Conservation (phyloP, 176 grass and related monocot genomes). For the Tuctoria greenei region DNA sequence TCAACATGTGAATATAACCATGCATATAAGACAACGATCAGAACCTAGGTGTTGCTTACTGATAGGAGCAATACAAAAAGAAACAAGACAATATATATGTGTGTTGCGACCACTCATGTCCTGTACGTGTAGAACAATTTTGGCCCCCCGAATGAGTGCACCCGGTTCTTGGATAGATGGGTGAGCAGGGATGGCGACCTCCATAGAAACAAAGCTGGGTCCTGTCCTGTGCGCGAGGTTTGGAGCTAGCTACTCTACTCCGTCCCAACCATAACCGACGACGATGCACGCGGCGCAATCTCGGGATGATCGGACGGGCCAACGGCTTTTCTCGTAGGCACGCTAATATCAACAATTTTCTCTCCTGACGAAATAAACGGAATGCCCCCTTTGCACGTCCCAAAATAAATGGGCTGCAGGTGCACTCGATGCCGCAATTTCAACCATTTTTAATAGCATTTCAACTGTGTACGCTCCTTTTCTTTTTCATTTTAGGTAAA, state of each 20-base stretch:
- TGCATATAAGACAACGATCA: too few species aligned
- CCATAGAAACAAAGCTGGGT: not conserved
- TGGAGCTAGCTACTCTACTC: not conserved
- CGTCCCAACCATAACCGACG: not conserved
- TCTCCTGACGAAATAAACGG: not conserved
- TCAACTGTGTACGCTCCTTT: not conserved
- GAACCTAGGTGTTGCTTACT: too few species aligned
- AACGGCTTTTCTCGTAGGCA: slow-evolving; percentile 25
- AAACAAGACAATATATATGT: not conserved
- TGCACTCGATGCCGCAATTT: not conserved
- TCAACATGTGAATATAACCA: too few species aligned
- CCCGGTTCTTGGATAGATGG: not conserved
- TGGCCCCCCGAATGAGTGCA: not conserved
- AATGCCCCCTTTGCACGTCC: not conserved
- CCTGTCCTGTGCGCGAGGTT: not conserved
- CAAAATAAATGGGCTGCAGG: not conserved
- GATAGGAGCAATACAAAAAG: not conserved
- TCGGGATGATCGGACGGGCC: not conserved
- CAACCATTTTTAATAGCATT: slow-evolving; percentile 22
- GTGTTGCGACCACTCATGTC: not conserved
- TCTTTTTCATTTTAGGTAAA: not conserved
- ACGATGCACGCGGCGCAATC: not conserved
- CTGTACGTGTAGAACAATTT: not conserved
- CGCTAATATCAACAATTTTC: not conserved
- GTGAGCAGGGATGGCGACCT: not conserved